Percentiles rank a stretch among this genome's conserved stretches.
Conservation (phyloP, 805 yeast species). For the Candida sphagnicola region DNA sequence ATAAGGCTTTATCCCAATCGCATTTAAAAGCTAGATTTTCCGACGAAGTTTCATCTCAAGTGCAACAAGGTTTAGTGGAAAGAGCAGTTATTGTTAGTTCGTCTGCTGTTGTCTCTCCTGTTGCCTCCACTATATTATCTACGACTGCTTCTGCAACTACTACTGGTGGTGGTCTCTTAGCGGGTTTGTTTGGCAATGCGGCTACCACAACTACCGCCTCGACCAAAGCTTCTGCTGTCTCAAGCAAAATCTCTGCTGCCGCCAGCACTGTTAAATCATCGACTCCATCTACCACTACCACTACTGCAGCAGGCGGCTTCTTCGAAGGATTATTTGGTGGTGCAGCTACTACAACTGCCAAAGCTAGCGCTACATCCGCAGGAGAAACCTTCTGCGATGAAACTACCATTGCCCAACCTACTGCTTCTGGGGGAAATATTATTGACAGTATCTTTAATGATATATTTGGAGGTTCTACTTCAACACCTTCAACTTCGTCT, state of each 20-base stretch:
- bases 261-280: background rate
- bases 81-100: conserved; percentile 1
- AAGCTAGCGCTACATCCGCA: background rate
- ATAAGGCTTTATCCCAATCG: background rate
- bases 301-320: conserved; percentile 5
- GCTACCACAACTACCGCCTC: conserved; percentile 5
- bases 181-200: conserved; percentile 11
- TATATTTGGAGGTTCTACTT: conserved; percentile 1
- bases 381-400: background rate
- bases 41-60: conserved; percentile 9
- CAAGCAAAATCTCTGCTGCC: background rate
- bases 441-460: conserved; percentile 2
- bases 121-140: conserved; percentile 2
- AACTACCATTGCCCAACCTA: conserved; percentile 5
- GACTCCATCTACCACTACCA: conserved; percentile 10
- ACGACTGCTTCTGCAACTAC: conserved; percentile 6
- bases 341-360: background rate
- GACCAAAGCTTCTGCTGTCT: conserved; percentile 6
- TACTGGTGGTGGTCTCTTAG: conserved; percentile 9
- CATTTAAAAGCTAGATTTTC: conserved; percentile 12
- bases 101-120: conserved; percentile 4
- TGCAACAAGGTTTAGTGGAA: conserved; percentile 11
- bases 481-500: conserved; percentile 5
- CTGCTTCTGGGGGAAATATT: conserved; percentile 10
- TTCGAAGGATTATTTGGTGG: conserved; percentile 10